Base-by-base conservation (phyloP, 306 rosid species). In the cucumber (Cucumis sativus) region DNA sequence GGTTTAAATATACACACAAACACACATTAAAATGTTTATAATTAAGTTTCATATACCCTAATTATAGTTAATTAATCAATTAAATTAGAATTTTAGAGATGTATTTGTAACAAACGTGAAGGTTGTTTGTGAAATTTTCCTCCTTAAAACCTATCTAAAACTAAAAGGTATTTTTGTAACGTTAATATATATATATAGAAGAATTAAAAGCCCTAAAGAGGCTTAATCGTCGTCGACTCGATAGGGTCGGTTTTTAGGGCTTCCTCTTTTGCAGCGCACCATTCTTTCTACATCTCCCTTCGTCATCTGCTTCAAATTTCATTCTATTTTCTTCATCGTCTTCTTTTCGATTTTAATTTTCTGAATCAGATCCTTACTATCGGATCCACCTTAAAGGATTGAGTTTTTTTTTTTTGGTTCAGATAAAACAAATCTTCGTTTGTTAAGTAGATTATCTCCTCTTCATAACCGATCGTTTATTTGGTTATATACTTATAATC, bases 381-480 rank as follows among this genome's bases (percentile, higher is more conserved):
- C 10, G 61, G 62, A 72, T 72, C 77, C 13, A 72, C 15, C 40
- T 72, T 30, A 52, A 45, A 71, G 43, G 43, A 52, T 72, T 30
- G 28, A 17, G 43, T 37, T 68, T 47, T 47, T 1, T 47, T 47
- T 10, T 10, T 45, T 41, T 43, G 28, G 28, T 49, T 51, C 45
- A 25, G 77, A 72, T 70, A 15, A 70, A 14, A 13, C 76, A 45
- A 70, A 23, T 70, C 76, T 72, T 72, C 77, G 10, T 52, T 52
- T 72, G 45, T 70, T 70, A 51, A 51, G 43, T 72, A 70, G 76
- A 41, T 69, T 45, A 13, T 41, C 51, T 41, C 51, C 57, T 13
- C 56, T 70, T 70, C 21, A 7, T 35, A 47, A 72, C 37, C 75
- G 57, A 72, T 72, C 57, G 43, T 4, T 72, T 30, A 7, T 47